Evolutionary conservation across 352 stramenopile species (phyloP), one percentile per base, ranked within the genome.

Genomic region (Pythium utonaiense): DNA sequence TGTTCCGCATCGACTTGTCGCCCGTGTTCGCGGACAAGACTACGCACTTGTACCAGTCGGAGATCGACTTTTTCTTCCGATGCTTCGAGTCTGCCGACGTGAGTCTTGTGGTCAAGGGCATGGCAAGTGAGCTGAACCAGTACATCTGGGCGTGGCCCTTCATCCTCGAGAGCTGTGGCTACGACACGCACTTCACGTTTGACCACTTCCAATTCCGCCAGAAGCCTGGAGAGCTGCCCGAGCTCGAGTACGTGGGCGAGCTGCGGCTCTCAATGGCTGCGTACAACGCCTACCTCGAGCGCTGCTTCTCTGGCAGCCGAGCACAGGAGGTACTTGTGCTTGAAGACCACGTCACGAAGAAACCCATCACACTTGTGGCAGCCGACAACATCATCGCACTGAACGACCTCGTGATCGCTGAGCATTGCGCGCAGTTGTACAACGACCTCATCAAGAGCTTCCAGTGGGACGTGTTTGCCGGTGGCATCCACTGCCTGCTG

Each of bases 81-180:
- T 78, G 56, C 17, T 90, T 92, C 49, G 80, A 92, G 54, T 89
- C 80, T 16, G 69, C 83, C n/a, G 79, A 88, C 47, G 83, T 89
- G 31, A 92, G 77, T 40, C 60, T 92, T 13, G 75, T 89, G 14
- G 78, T 92, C 25, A 92, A 92, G 53, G 83, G 83, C 27, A 90
- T 92, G 78, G 77, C 71, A 17, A 92, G 78, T 51, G 80, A 89
- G 41, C 63, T 92, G 52, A 92, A 88, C 53, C 80, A 83, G 71
- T 89, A 89, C 59, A 83, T 92, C 34, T 92, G 83, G 83, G 76
- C 78, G 12, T 92, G 80, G 80, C 77, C 83, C 6, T 92, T 90
- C 54, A 86, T 92, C 53, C 64, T 92, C 19, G 80, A 92, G 65
- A 88, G 80, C 60, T 90, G 80, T 42, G 77, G 80, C 19, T 81